Evolutionary conservation across 1,284 basidiomycete genomes (phyloP).

Genomic region (Ceratobasidium sp.): DNA sequence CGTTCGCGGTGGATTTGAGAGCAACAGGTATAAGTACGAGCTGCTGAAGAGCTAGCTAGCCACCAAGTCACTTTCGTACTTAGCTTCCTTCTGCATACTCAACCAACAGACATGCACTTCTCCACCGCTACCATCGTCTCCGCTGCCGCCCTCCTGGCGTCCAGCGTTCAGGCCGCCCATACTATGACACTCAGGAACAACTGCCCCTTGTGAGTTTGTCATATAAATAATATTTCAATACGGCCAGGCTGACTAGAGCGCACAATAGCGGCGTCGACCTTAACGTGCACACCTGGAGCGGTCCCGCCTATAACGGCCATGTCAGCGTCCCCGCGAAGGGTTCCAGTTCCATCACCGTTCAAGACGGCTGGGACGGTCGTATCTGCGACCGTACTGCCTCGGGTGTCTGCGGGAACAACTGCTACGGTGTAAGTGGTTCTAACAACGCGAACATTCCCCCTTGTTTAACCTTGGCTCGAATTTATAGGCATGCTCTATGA

Average conservation of each 20-base stretch:
- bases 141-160: conserved; percentile 14
- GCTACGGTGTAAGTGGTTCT: conserved; percentile 33
- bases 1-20: not conserved
- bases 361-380: conserved; percentile 44
- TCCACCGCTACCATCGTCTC: conserved; percentile 6
- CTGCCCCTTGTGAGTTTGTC: conserved; percentile 20
- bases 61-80: not conserved
- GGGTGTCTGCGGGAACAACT: conserved; percentile 43
- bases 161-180: conserved; percentile 21
- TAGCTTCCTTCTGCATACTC: not conserved
- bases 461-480: not conserved
- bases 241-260: no score
- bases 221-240: not conserved
- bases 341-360: conserved; percentile 31
- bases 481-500: conserved; percentile 33
- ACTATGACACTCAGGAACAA: conserved; percentile 33
- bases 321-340: conserved; percentile 16
- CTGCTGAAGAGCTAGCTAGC: not conserved
- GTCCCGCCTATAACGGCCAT: conserved; percentile 30
- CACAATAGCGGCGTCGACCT: conserved; percentile 5
- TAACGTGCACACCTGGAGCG: conserved; percentile 33
- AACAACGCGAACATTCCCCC: no score
- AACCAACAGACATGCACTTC: conserved; percentile 22
- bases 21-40: not conserved
- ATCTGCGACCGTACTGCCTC: conserved; percentile 44